These are phyloP conservation scores for Hymenochaete sp. DNA, from an alignment of 1,284 basidiomycete species.

Conservation along the genomic window DNA sequence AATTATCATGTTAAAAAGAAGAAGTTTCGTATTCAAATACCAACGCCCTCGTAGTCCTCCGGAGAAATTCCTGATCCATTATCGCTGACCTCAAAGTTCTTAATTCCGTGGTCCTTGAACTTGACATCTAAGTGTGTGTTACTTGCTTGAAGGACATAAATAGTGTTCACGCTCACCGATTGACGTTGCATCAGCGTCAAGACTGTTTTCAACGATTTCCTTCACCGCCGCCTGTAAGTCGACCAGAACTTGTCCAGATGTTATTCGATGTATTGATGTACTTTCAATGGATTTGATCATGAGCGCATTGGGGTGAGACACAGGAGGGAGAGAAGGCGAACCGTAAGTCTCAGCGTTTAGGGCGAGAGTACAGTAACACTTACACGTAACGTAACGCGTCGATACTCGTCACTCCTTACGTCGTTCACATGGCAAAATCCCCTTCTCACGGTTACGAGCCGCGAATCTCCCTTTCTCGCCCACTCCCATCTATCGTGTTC, in stretches of 20 bases:
- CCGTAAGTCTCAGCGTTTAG: too few relatives aligned
- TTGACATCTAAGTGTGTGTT: conserved; percentile 66
- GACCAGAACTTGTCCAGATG: conserved; percentile 91
- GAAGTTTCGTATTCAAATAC: conserved; percentile 34
- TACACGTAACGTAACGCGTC: too few relatives aligned
- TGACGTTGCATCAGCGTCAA: conserved; percentile 85
- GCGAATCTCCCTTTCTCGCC: too few relatives aligned
- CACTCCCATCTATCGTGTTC: too few relatives aligned
- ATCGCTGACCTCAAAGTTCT: conserved; percentile 85
- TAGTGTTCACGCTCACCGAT: conserved; percentile 48
- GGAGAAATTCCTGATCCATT: conserved; percentile 84
- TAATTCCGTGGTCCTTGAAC: conserved; percentile 84
- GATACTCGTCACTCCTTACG: too few relatives aligned
- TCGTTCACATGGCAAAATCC: too few relatives aligned
- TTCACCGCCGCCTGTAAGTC: conserved; percentile 93
- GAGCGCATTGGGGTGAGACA: background rate
- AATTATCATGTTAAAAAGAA: conserved; percentile 3
- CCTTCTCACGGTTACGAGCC: too few relatives aligned
- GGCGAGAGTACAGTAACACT: too few relatives aligned
- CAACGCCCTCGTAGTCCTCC: conserved; percentile 71
- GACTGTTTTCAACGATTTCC: conserved; percentile 93
- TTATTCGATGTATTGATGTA: conserved; percentile 74
- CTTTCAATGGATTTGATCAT: conserved; percentile 61
- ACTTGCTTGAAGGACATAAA: background rate
- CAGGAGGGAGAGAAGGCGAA: too few relatives aligned